These are phyloP conservation scores for Magnolia kwangsiensis DNA, from an alignment of 164 flowering plant species.

Conservation along the genomic window DNA sequence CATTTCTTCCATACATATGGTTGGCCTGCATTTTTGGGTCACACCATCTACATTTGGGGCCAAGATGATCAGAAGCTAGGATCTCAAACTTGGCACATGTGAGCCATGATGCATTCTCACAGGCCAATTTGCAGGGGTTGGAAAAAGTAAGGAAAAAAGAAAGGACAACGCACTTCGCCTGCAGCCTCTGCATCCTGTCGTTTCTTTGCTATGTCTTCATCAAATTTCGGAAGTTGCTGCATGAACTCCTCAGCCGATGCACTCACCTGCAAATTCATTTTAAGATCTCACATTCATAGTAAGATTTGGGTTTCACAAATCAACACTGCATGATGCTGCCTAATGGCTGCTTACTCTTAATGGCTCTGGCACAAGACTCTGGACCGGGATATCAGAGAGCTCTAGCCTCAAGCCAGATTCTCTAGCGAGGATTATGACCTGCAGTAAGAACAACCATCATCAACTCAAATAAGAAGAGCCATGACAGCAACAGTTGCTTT, in stretches of 20 bases:
- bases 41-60: too few relatives aligned
- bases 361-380: conserved; percentile 90
- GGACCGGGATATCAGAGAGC: conserved; percentile 75
- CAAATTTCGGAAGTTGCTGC: conserved; percentile 74
- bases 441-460: conserved; percentile 14
- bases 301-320: neutral
- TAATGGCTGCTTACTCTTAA: conserved; percentile 46
- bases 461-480: neutral
- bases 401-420: conserved; percentile 87
- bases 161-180: conserved; percentile 63
- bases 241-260: conserved; percentile 78
- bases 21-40: too few relatives aligned
- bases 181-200: conserved; percentile 63
- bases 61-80: too few relatives aligned
- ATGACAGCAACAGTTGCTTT: neutral
- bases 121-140: too few relatives aligned
- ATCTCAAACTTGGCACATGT: too few relatives aligned
- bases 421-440: conserved; percentile 96
- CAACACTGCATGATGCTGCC: neutral
- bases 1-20: too few relatives aligned
- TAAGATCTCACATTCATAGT: neutral
- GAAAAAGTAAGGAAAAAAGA: neutral
- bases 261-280: conserved; percentile 36
- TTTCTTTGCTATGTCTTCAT: conserved; percentile 53
- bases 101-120: too few relatives aligned